These are phyloP conservation scores for Aspergillus mulundensis DNA, from an alignment of 495 filamentous ascomycete species.

Conservation along the genomic window DNA sequence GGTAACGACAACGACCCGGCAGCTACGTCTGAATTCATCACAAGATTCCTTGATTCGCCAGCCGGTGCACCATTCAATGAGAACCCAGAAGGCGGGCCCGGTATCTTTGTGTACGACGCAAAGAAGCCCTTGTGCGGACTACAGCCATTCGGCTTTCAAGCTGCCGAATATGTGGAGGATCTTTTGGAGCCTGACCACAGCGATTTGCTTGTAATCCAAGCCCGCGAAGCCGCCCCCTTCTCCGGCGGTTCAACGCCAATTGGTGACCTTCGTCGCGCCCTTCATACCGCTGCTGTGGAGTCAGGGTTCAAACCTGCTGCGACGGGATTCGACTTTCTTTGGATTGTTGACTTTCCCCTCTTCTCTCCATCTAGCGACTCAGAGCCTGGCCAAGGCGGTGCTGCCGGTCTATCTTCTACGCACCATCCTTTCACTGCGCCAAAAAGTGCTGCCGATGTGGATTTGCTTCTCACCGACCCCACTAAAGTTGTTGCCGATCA, in stretches of 20 bases:
- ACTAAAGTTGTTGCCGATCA: slow-evolving; percentile 71
- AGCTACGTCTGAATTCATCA: slow-evolving; percentile 56
- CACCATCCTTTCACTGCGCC: slow-evolving; percentile 98
- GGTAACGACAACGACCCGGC: slow-evolving; percentile 41
- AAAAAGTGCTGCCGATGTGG: slow-evolving; percentile 64
- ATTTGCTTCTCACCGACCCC: slow-evolving; percentile 68
- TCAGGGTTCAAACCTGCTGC: slow-evolving; percentile 52
- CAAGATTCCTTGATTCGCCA: slow-evolving; percentile 62
- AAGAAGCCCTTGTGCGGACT: slow-evolving; percentile 69
- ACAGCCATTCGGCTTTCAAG: slow-evolving; percentile 70
- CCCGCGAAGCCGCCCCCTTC: slow-evolving; percentile 59
- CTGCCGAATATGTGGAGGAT: slow-evolving; percentile 54
- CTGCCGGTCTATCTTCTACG: slow-evolving; percentile 76
- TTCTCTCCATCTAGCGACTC: slow-evolving; percentile 67
- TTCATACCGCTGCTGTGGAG: slow-evolving; percentile 64
- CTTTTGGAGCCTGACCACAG: slow-evolving; percentile 57
- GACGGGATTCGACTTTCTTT: slow-evolving; percentile 62
- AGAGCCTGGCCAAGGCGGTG: slow-evolving; percentile 79
- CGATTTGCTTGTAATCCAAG: slow-evolving; percentile 76
- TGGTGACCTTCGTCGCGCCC: slow-evolving; percentile 66
- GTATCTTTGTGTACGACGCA: slow-evolving; percentile 68
- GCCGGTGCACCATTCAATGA: slow-evolving; percentile 55
- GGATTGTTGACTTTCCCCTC: slow-evolving; percentile 87
- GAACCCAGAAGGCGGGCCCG: slow-evolving; percentile 68
- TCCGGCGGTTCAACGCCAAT: slow-evolving; percentile 69